phyloP scores from a whole-genome alignment of 768 basidiomycete genomes.

The Podaxis rugospora region DNA sequence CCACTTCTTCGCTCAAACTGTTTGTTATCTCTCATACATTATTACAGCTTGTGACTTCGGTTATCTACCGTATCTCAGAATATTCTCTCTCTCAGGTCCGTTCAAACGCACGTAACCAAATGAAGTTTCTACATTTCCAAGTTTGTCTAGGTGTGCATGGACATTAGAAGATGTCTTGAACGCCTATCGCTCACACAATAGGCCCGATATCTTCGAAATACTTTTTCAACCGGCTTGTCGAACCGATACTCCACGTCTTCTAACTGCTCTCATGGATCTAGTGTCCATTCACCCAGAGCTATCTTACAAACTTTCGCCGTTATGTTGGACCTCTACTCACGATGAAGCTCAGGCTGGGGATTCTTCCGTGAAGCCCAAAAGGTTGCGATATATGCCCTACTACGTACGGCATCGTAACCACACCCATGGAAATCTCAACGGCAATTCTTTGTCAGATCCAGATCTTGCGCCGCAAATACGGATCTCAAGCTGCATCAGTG shows the following conservation, averaged over 20 bases:
- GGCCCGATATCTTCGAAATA: not conserved
- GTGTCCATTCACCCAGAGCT: not conserved
- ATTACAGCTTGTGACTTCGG: not conserved
- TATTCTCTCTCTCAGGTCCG: not conserved
- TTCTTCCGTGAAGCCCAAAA: not conserved
- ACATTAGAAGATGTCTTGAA: not conserved
- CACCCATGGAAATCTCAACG: not conserved
- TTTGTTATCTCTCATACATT: not conserved
- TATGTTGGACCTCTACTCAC: not conserved
- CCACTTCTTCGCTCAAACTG: not conserved
- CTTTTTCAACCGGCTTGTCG: not conserved
- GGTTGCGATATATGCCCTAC: not conserved
- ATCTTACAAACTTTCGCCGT: not conserved
- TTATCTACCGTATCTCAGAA: not conserved
- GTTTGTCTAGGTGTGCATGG: not conserved
- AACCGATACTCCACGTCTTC: not conserved
- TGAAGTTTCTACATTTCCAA: not conserved
- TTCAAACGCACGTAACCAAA: not conserved
- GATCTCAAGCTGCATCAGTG: not conserved
- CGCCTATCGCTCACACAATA: not conserved
- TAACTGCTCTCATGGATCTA: not conserved
- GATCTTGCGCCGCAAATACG: not conserved
- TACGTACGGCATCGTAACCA: not conserved
- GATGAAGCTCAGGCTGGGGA: not conserved
- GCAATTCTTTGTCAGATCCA: not conserved